Conservation (phyloP, 352 stramenopile species). For the Albugo candida region DNA sequence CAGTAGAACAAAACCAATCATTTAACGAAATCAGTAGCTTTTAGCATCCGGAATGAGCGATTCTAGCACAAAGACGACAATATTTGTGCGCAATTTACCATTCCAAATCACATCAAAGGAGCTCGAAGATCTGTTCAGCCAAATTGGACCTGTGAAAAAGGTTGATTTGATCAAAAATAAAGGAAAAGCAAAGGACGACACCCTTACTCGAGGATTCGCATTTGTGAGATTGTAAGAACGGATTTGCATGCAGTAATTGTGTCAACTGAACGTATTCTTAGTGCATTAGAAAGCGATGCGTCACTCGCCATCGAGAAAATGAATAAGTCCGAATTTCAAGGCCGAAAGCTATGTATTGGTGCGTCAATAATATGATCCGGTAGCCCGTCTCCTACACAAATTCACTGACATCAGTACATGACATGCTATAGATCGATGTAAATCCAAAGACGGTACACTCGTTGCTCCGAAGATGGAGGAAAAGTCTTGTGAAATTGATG, state of each 20-base stretch:
- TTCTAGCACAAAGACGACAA: constrained; percentile 11
- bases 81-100: constrained; percentile 77
- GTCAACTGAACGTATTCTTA: constrained; percentile 10
- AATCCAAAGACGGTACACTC: no score
- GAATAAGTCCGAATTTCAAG: constrained; percentile 52
- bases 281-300: constrained; percentile 52
- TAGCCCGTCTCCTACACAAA: not conserved
- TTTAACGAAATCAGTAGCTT: no score
- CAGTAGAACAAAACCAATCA: no score
- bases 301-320: constrained; percentile 49
- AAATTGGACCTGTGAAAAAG: constrained; percentile 67
- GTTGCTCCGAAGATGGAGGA: not conserved
- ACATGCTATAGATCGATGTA: no score
- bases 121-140: constrained; percentile 64
- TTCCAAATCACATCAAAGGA: constrained; percentile 71
- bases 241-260: not conserved
- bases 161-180: constrained; percentile 82
- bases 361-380: constrained; percentile 4
- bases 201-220: constrained; percentile 63
- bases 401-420: no score
- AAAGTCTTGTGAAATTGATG: constrained; percentile 1
- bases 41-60: no score
- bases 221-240: constrained; percentile 67
- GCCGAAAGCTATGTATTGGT: constrained; percentile 68
- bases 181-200: constrained; percentile 61